These are phyloP conservation scores for Candida pseudoviswanathii DNA, from an alignment of 1,139 yeast genomes.

Conservation along the genomic window DNA sequence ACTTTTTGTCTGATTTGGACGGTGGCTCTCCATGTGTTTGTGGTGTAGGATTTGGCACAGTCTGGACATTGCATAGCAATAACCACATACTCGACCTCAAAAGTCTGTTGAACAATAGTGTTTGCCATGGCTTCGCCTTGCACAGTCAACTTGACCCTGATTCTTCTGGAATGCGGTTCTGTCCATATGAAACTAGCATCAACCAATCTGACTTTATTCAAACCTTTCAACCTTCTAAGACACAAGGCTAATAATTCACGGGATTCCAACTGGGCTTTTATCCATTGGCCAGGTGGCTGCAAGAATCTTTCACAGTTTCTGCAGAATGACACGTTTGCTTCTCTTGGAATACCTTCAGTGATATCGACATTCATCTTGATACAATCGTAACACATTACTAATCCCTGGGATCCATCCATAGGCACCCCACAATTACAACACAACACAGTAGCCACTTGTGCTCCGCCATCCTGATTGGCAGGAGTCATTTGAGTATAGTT, in stretches of 20 bases:
- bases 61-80: conserved; percentile 98
- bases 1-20: conserved; percentile 98
- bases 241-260: conserved; percentile 91
- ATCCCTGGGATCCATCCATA: conserved; percentile 91
- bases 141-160: conserved; percentile 85
- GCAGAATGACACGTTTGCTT: conserved; percentile 89
- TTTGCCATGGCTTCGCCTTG: conserved; percentile 96
- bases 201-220: conserved; percentile 81
- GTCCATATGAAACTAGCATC: conserved; percentile 99
- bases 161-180: conserved; percentile 97
- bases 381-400: conserved; percentile 98
- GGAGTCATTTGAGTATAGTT: conserved; percentile 48
- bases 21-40: conserved; percentile 96
- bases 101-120: conserved; percentile 91
- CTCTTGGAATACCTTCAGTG: conserved; percentile 95
- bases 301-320: conserved; percentile 95
- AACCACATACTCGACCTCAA: conserved; percentile 93
- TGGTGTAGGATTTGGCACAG: conserved; percentile 95
- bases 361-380: conserved; percentile 91
- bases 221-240: conserved; percentile 83
- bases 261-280: conserved; percentile 86
- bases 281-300: conserved; percentile 96
- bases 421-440: conserved; percentile 99
- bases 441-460: conserved; percentile 71
- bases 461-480: conserved; percentile 23